These are phyloP conservation scores for Scleromitrula shiraiana DNA, from an alignment of 2,329 filamentous ascomycete genomes.

Conservation along the genomic window DNA sequence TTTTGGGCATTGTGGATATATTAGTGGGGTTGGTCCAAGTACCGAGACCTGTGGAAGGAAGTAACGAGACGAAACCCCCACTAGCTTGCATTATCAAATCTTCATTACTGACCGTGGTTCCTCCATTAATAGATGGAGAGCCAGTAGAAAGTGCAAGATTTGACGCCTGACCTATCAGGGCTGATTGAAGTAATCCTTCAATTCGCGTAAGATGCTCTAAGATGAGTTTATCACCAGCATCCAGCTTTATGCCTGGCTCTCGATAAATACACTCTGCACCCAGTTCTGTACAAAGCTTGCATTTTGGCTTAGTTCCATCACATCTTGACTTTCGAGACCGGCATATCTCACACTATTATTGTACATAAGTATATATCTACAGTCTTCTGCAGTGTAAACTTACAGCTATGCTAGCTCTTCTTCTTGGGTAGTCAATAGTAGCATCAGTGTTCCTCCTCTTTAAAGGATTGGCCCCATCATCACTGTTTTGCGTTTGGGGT, in stretches of 20 bases:
- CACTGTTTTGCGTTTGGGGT: no score
- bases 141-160: conserved; percentile 50
- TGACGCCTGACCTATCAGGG: conserved; percentile 44
- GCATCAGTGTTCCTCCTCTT: conserved; percentile 56
- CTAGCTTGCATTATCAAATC: conserved; percentile 40
- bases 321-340: conserved; percentile 73
- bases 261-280: conserved; percentile 78
- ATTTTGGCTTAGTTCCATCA: conserved; percentile 73
- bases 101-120: conserved; percentile 52
- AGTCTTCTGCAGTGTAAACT: conserved; percentile 25
- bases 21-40: conserved; percentile 62
- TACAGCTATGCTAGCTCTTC: conserved; percentile 59
- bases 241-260: conserved; percentile 79
- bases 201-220: conserved; percentile 71
- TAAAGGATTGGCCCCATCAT: conserved; percentile 49
- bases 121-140: conserved; percentile 57
- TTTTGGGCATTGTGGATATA: conserved; percentile 80
- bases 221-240: conserved; percentile 80
- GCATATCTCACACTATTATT: conserved; percentile 65
- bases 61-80: conserved; percentile 42
- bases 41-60: conserved; percentile 58
- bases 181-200: conserved; percentile 69
- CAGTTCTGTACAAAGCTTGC: conserved; percentile 73
- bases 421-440: conserved; percentile 54
- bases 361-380: neutral